Percentiles rank a stretch among this genome's conserved stretches.
phyloP scores from a whole-genome alignment of 495 filamentous ascomycete genomes.

The Podospora fimiseda region DNA sequence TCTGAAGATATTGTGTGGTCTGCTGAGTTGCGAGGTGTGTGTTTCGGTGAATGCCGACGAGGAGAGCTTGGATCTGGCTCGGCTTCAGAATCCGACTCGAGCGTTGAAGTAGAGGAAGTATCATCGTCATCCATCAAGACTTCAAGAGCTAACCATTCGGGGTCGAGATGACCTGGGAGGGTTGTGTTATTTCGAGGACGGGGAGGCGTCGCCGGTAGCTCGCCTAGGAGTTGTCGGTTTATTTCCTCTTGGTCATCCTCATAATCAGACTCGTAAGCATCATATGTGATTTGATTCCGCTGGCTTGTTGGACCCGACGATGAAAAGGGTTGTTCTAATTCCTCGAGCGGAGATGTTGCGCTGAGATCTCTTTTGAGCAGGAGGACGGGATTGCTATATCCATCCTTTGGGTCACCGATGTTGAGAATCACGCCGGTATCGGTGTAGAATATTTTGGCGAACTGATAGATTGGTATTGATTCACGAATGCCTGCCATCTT shows the following conservation, averaged over 20 bases:
- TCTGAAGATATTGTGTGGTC: conserved; percentile 28
- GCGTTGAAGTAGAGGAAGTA: conserved; percentile 22
- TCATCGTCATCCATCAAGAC: conserved; percentile 57
- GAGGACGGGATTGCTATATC: conserved; percentile 78
- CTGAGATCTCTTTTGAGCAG: conserved; percentile 79
- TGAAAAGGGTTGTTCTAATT: conserved; percentile 6
- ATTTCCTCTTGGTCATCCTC: conserved; percentile 56
- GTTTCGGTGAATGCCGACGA: not conserved
- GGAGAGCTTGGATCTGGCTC: not conserved
- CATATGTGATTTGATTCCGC: conserved; percentile 25
- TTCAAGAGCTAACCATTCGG: conserved; percentile 94
- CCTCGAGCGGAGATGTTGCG: conserved; percentile 58
- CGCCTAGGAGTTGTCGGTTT: conserved; percentile 59
- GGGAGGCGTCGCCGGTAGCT: conserved; percentile 18
- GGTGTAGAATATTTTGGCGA: conserved; percentile 96
- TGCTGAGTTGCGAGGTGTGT: not conserved
- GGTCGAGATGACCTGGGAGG: conserved; percentile 74
- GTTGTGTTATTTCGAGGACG: conserved; percentile 18
- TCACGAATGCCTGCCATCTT: conserved; percentile 71
- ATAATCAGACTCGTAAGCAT: conserved; percentile 19
- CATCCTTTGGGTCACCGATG: conserved; percentile 66
- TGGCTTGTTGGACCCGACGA: not conserved
- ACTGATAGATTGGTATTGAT: conserved; percentile 78
- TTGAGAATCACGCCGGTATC: conserved; percentile 93
- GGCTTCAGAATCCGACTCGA: conserved; percentile 18